These are phyloP conservation scores for Globisporangium rhizosaccharum DNA, from an alignment of 352 stramenopile species.

Conservation along the genomic window DNA sequence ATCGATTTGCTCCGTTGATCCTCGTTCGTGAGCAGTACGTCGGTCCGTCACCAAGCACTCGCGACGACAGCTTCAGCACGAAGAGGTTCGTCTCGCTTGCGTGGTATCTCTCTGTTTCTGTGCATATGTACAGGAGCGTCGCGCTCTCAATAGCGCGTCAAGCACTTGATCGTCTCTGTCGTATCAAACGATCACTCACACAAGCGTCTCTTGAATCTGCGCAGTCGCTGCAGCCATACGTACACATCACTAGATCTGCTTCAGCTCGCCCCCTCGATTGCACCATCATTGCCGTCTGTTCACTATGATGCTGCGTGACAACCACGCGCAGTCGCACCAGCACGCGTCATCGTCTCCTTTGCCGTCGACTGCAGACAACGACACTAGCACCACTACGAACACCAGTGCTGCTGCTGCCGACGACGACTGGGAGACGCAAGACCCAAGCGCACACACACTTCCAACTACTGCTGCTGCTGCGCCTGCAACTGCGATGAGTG, in stretches of 20 bases:
- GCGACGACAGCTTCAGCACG: no score
- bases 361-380: background rate
- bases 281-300: background rate
- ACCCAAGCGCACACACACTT: conserved; percentile 4
- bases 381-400: background rate
- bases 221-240: no score
- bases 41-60: no score
- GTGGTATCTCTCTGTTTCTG: no score
- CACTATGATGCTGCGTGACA: background rate
- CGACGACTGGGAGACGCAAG: conserved; percentile 41
- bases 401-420: conserved; percentile 4
- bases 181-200: no score
- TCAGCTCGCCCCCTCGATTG: background rate
- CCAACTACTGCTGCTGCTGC: background rate
- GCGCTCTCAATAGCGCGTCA: no score
- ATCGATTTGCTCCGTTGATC: no score
- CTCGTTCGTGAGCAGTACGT: no score
- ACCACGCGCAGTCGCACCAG: background rate
- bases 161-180: no score
- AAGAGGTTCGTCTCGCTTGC: no score
- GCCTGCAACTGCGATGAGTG: conserved; percentile 5
- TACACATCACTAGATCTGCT: background rate
- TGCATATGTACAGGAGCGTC: no score
- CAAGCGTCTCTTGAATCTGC: no score
- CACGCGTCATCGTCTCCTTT: background rate